Conservation (phyloP, 2,329 filamentous ascomycete species). For the Colletotrichum kahawae region DNA sequence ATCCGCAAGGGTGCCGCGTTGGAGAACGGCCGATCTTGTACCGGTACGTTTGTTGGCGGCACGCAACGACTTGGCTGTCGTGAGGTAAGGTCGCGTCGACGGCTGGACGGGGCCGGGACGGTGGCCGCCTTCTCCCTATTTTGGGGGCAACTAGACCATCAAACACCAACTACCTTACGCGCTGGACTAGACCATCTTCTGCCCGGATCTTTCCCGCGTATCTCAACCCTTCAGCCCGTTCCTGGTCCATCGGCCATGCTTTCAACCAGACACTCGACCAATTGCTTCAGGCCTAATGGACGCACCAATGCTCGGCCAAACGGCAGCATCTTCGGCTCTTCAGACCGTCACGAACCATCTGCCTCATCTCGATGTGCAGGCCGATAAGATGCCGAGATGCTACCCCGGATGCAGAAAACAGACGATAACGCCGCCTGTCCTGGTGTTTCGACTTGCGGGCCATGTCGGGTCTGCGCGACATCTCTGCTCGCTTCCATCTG, state of each 20-base stretch:
- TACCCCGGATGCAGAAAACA: constrained; percentile 5
- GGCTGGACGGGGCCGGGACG: neutral
- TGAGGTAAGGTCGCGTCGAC: neutral
- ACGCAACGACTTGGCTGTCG: neutral
- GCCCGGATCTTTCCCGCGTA: constrained; percentile 9
- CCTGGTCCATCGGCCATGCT: neutral
- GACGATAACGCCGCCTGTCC: neutral
- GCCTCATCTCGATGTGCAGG: neutral
- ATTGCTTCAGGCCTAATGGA: neutral
- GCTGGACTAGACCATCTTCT: neutral
- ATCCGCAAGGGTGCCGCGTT: constrained; percentile 21
- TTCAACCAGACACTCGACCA: neutral
- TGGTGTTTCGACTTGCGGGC: neutral
- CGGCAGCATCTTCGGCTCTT: constrained; percentile 16
- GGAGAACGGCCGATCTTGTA: constrained; percentile 27
- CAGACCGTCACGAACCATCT: neutral
- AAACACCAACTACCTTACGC: neutral
- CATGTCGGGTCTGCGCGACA: neutral
- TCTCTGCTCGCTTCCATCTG: neutral
- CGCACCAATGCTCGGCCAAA: constrained; percentile 20
- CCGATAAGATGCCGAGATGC: constrained; percentile 17
- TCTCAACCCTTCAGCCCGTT: neutral
- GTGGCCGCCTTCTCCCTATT: neutral
- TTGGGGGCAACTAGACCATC: neutral
- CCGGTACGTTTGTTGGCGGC: constrained; percentile 23